Base-by-base conservation (phyloP, 225 moss, liverwort and hornwort genomes). In the Rhytidiadelphus loreus region DNA sequence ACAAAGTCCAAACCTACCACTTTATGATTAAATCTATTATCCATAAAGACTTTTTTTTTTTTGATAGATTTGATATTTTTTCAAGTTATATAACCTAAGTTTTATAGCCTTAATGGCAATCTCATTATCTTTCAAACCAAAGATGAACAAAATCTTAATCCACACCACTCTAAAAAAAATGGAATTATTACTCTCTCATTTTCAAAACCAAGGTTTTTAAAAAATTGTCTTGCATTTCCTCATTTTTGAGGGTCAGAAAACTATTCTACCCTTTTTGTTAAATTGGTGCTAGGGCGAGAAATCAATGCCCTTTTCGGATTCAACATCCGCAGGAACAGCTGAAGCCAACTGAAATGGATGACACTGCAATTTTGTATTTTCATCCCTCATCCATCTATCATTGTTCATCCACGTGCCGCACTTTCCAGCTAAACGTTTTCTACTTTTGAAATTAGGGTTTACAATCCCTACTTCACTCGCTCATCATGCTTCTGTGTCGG, bases 41-140 rank as follows among this genome's bases (percentile, higher is more conserved):
- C n/a, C n/a, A n/a, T n/a, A n/a, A n/a, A n/a, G n/a, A n/a, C n/a
- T n/a, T n/a, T n/a, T n/a, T n/a, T n/a, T n/a, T n/a, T 59, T 43
- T 32, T 60, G 1, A 8, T 59, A 8, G 32, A 2, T 30, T 3
- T 60, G 30, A 5, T n/a, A 2, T 14, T 3, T 3, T 3, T 1
- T 14, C 14, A 13, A 50, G 13, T 50, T 50, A 50, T n/a, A n/a
- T n/a, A n/a, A n/a, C n/a, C n/a, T n/a, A n/a, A n/a, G n/a, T n/a
- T n/a, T n/a, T n/a, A n/a, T n/a, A n/a, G n/a, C n/a, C n/a, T n/a
- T n/a, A n/a, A n/a, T n/a, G n/a, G n/a, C n/a, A n/a, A n/a, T n/a
- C n/a, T n/a, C n/a, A n/a, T n/a, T n/a, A n/a, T n/a, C n/a, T n/a
- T n/a, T n/a, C n/a, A n/a, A n/a, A n/a, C n/a, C n/a, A 13, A 43